Percentiles rank a stretch among this genome's conserved stretches.
Conservation (phyloP, 1,284 basidiomycete genomes). For the Pascua sp. region DNA sequence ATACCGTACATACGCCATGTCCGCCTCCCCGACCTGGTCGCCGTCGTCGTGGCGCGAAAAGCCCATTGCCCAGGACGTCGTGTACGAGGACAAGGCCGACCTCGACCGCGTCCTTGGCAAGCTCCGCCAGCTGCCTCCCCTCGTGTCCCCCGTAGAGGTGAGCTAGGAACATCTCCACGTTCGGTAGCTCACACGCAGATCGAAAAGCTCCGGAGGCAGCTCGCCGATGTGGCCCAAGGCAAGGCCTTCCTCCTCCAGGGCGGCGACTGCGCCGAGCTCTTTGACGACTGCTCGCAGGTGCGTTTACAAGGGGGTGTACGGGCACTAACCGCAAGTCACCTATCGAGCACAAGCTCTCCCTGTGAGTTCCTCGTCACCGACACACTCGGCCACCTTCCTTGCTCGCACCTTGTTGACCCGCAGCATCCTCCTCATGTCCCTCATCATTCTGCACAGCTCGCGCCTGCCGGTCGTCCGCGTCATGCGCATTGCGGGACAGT, state of each 20-base stretch:
- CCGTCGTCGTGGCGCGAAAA: constrained; percentile 63
- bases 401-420: neutral
- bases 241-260: constrained; percentile 93
- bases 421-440: constrained; percentile 82
- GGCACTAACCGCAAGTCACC: constrained; percentile 61
- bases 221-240: constrained; percentile 74
- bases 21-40: constrained; percentile 47
- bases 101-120: constrained; percentile 67
- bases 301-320: constrained; percentile 25
- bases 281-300: constrained; percentile 83
- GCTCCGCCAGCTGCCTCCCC: constrained; percentile 71
- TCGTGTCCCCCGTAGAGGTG: constrained; percentile 87
- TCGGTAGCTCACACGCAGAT: constrained; percentile 57
- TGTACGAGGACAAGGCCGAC: constrained; percentile 46
- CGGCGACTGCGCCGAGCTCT: constrained; percentile 94
- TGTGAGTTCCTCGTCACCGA: constrained; percentile 46
- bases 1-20: neutral
- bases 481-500: constrained; percentile 91
- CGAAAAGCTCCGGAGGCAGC: constrained; percentile 74
- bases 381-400: neutral
- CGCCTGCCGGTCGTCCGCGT: constrained; percentile 88
- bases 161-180: constrained; percentile 24
- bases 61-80: constrained; percentile 61
- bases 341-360: constrained; percentile 87
- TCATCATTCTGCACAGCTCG: constrained; percentile 91